phyloP scores from a whole-genome alignment of 2,329 filamentous ascomycete genomes.

The Fusarium phyllophilum region DNA sequence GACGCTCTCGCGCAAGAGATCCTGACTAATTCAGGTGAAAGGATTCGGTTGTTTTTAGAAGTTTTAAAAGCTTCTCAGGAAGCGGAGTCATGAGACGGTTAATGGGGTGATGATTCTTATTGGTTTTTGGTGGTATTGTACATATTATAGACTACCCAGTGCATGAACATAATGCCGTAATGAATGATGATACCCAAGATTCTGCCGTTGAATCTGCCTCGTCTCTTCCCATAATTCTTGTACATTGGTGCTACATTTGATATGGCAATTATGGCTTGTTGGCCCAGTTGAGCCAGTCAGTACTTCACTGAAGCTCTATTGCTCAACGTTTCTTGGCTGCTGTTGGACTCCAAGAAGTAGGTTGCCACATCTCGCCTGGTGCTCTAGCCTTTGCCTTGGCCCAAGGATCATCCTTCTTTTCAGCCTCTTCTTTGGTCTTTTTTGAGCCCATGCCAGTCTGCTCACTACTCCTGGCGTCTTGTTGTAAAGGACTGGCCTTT shows the following conservation, averaged over 20 bases:
- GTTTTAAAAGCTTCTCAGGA: conserved; percentile 43
- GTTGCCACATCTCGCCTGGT: conserved; percentile 75
- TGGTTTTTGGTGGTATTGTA: conserved; percentile 24
- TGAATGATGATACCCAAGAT: conserved; percentile 37
- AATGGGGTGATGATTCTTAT: background rate
- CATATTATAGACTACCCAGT: conserved; percentile 35
- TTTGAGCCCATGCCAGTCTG: conserved; percentile 1
- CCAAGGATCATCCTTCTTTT: conserved; percentile 64
- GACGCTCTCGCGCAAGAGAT: conserved; percentile 57
- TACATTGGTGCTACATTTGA: conserved; percentile 30
- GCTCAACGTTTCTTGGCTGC: conserved; percentile 47
- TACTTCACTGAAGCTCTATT: background rate
- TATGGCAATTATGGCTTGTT: background rate
- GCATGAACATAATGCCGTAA: conserved; percentile 39
- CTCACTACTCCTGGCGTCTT: conserved; percentile 9
- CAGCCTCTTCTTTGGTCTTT: conserved; percentile 6
- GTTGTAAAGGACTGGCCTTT: conserved; percentile 2
- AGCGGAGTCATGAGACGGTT: conserved; percentile 26
- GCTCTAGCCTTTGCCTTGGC: conserved; percentile 57
- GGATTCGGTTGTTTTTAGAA: conserved; percentile 54
- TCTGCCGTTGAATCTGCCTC: background rate
- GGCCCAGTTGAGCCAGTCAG: background rate
- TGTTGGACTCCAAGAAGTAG: conserved; percentile 68
- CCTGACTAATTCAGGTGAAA: conserved; percentile 56
- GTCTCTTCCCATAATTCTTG: background rate